Evolutionary conservation across 1,139 yeast species (phyloP).

Genomic region (Diutina neorugosa): DNA sequence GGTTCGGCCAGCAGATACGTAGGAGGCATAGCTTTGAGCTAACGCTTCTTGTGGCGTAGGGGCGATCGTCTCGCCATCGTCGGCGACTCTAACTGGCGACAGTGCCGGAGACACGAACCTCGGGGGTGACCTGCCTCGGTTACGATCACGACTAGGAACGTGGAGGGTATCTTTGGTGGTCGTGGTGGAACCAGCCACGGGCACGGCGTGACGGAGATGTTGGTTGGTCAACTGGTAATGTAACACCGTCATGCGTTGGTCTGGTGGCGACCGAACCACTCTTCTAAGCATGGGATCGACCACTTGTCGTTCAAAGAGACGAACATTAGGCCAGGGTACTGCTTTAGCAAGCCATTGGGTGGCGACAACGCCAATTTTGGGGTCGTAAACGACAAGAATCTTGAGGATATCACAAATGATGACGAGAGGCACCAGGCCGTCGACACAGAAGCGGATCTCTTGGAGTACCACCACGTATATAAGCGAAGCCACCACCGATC

Average conservation of each 20-base stretch:
- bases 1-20: not conserved
- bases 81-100: not conserved
- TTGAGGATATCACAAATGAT: not conserved
- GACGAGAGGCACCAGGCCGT: not conserved
- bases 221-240: not conserved
- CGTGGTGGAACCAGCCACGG: not conserved
- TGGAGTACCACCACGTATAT: not conserved
- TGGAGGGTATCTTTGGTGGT: not conserved
- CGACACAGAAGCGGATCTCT: not conserved
- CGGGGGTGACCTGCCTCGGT: not conserved
- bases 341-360: not conserved
- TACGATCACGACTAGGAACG: not conserved
- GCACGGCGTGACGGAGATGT: not conserved
- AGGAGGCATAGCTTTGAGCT: not conserved
- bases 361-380: not conserved
- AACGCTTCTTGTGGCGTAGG: not conserved
- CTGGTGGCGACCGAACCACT: not conserved
- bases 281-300: not conserved
- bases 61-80: not conserved
- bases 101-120: not conserved
- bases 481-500: not conserved
- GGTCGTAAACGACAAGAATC: not conserved
- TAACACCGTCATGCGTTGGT: slow-evolving; percentile 1
- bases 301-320: not conserved
- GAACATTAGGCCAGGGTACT: not conserved